A percentile compares a stretch with the other conserved stretches of the same genome.
These are phyloP conservation scores for Leccinum pallidistipes DNA, from an alignment of 1,284 basidiomycete genomes.

Conservation along the genomic window DNA sequence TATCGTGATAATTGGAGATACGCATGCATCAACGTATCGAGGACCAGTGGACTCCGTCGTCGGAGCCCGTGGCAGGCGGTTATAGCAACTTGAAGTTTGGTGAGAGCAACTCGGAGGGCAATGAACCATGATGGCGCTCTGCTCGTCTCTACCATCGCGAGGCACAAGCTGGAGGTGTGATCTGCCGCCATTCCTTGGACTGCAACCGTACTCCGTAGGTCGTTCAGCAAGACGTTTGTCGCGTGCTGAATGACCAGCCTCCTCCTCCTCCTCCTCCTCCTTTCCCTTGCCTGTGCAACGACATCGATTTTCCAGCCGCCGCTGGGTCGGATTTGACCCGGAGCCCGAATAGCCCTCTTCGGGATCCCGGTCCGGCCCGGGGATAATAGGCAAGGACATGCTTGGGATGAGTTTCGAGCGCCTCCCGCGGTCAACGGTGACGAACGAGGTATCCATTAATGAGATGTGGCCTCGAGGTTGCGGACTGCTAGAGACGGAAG, in stretches of 20 bases:
- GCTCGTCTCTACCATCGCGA: constrained; percentile 9
- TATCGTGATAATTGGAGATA: constrained; percentile 27
- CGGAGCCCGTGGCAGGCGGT: not conserved
- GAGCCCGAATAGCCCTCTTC: constrained; percentile 1
- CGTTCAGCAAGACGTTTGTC: constrained; percentile 4
- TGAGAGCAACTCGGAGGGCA: constrained; percentile 28
- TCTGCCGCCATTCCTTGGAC: constrained; percentile 9
- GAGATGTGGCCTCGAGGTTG: not conserved
- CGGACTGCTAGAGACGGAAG: not conserved
- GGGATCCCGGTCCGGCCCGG: not conserved
- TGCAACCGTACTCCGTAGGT: not conserved
- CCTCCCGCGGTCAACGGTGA: constrained; percentile 28
- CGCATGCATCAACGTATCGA: constrained; percentile 28
- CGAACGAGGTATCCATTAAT: constrained; percentile 13
- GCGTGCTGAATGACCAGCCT: not conserved
- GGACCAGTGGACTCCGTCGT: not conserved
- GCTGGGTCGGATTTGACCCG: not conserved
- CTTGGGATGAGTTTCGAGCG: constrained; percentile 19
- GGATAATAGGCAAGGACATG: constrained; percentile 24
- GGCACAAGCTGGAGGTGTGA: constrained; percentile 31
- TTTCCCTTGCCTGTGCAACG: constrained; percentile 1
- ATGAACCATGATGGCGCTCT: constrained; percentile 20
- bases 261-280: not conserved
- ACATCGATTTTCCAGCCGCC: not conserved
- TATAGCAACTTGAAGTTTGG: constrained; percentile 11